These are phyloP conservation scores for Irpex lacteus DNA, from an alignment of 1,284 basidiomycete genomes.

Conservation along the genomic window DNA sequence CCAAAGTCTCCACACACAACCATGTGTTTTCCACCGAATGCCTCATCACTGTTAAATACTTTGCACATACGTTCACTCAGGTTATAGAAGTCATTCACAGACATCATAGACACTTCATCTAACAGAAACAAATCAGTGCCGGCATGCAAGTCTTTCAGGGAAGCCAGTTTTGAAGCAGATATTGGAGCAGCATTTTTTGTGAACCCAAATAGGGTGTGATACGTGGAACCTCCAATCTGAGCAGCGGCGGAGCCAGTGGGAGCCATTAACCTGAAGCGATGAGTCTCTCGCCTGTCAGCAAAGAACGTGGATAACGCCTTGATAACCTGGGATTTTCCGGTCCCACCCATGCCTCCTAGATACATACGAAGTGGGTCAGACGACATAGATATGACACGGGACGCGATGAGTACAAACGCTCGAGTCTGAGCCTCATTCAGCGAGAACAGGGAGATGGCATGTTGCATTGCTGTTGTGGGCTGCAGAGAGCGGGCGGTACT, in stretches of 20 bases:
- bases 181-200: background rate
- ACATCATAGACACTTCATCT: conserved; percentile 3
- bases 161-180: background rate
- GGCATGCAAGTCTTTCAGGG: background rate
- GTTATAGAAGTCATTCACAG: background rate
- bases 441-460: background rate
- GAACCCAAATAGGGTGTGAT: conserved; percentile 34
- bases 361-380: conserved; percentile 29
- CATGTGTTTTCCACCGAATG: background rate
- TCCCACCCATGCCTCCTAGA: conserved; percentile 35
- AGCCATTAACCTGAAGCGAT: conserved; percentile 31
- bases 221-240: conserved; percentile 34
- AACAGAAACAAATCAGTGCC: background rate
- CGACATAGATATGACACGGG: conserved; percentile 18
- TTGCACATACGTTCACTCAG: conserved; percentile 20
- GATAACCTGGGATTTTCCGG: conserved; percentile 42
- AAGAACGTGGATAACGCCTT: conserved; percentile 34
- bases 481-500: no score
- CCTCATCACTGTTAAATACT: conserved; percentile 8
- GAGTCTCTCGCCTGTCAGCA: conserved; percentile 1
- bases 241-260: conserved; percentile 37
- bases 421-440: conserved; percentile 31
- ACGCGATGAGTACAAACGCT: conserved; percentile 32
- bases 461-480: background rate
- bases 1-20: background rate